Evolutionary conservation across 1,284 basidiomycete species (phyloP), one percentile per base, ranked within the genome.

Genomic region (Inonotus obliquus): DNA sequence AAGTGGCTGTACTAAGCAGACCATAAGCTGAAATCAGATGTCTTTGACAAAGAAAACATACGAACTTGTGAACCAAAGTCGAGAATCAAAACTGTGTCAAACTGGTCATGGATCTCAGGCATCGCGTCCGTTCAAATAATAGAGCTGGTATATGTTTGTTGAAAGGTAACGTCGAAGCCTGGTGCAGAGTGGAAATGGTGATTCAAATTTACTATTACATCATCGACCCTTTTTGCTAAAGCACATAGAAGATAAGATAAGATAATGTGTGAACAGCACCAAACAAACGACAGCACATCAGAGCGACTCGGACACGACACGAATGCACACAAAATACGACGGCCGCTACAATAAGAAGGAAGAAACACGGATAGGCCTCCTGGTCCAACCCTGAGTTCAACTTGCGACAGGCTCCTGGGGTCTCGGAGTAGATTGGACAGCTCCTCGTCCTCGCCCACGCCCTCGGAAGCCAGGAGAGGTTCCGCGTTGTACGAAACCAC

Each of bases 21-120:
- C 57, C 23, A 25, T 35, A 51, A 61, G 47, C 39, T 19, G 45
- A 39, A 57, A 55, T 35, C 19, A 54, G 45, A 48, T 11, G 32
- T 38, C 41, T 13, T 14, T 27, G 14, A 53, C 13, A 9, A 19
- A 35, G 23, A 55, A 17, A 37, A 25, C 6, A 32, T 32, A 54
- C 79, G 65, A 68, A 95, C 92, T 84, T 98, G 95, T 48, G 94
- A 98, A 65, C 96, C 96, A 75, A 99, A 99, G 75, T 99, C 96
- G 55, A 99, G 81, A 71, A 99, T 98, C 54, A 98, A 87, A 70
- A 99, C 89, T 54, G 96, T 96, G 73, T 98, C 95, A 74, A 98
- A 98, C 70, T 96, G 89, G 74, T 94, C 91, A 77, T 98, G 95
- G 67, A 97, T 97, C 71, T 89, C 87, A 21, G 86, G 79, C 88